These are phyloP conservation scores for Cercospora sp. DNA, from an alignment of 2,329 filamentous ascomycete species.

Conservation along the genomic window DNA sequence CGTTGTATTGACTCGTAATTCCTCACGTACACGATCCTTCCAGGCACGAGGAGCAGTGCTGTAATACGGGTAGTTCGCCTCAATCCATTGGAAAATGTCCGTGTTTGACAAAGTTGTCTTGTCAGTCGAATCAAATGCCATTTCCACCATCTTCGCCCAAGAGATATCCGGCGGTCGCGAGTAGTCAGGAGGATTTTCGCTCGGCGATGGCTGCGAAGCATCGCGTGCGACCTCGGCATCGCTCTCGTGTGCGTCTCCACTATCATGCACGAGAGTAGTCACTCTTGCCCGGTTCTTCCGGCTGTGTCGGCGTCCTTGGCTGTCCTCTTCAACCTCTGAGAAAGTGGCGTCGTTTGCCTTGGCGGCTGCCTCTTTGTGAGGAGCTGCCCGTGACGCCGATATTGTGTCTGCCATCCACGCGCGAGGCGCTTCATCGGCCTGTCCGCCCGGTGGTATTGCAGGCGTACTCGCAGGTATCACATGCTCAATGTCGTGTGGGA, in stretches of 20 bases:
- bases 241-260: background rate
- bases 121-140: conserved; percentile 7
- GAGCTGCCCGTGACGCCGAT: background rate
- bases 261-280: background rate
- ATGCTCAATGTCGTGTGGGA: background rate
- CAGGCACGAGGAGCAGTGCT: conserved; percentile 7
- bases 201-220: background rate
- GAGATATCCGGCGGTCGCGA: conserved; percentile 8
- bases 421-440: background rate
- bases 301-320: background rate
- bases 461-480: background rate
- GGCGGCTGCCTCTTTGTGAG: background rate
- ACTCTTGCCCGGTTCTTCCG: background rate
- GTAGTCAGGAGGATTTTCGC: background rate
- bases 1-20: conserved; percentile 8
- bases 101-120: conserved; percentile 1
- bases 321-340: background rate
- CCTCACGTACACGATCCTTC: conserved; percentile 12
- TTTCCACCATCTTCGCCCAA: conserved; percentile 6
- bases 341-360: background rate
- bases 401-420: background rate
- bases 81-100: conserved; percentile 12
- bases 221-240: background rate
- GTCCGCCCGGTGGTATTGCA: background rate
- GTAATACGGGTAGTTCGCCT: conserved; percentile 13